These are phyloP conservation scores for Tetrahymena elliotti DNA, from an alignment of 73 alveolate genomes.

Conservation along the genomic window DNA sequence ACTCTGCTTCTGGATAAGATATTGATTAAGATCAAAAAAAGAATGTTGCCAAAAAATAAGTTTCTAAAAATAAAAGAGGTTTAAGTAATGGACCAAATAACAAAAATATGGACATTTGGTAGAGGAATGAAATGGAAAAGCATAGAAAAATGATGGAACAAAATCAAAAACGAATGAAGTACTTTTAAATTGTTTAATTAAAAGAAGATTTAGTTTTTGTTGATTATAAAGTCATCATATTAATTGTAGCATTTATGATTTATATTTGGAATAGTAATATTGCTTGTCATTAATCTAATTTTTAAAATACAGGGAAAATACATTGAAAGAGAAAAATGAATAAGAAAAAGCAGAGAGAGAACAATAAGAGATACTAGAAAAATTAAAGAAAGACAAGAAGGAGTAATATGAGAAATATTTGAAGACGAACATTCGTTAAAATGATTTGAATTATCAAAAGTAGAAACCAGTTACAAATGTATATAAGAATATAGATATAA, in stretches of 20 bases:
- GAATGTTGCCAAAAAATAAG: not conserved
- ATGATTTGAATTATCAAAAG: not conserved
- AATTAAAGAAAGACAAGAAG: not conserved
- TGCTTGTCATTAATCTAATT: not conserved
- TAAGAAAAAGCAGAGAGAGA: not conserved
- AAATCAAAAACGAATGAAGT: not conserved
- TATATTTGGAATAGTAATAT: too few species aligned
- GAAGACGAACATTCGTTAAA: not conserved
- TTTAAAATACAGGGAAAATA: not conserved
- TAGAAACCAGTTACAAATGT: not conserved
- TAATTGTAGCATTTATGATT: too few species aligned
- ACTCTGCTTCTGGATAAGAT: not conserved
- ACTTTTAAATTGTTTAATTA: not conserved
- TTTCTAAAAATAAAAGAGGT: not conserved
- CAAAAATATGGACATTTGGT: not conserved
- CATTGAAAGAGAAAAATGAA: not conserved
- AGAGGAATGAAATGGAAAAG: not conserved
- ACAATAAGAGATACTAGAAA: not conserved
- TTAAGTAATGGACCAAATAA: not conserved
- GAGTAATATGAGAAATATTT: not conserved
- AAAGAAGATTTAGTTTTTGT: too few species aligned
- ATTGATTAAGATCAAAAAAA: not conserved
- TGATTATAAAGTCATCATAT: too few species aligned
- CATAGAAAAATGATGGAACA: not conserved
- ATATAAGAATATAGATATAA: not conserved